Conservation (phyloP, 768 basidiomycete genomes). For the Mycena floridula region DNA sequence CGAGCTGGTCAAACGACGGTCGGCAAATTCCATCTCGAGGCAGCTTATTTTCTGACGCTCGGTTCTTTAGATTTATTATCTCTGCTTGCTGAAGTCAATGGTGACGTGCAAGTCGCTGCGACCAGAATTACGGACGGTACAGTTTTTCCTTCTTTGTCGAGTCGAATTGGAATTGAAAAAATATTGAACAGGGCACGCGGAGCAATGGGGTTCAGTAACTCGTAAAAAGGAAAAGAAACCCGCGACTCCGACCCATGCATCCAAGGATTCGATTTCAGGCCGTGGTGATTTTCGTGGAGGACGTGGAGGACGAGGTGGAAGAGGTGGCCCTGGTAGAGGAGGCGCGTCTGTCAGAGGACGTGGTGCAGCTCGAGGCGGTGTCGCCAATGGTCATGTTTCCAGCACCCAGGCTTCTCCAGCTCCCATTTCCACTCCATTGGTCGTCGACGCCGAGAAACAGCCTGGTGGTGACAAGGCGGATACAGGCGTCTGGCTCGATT, state of each 20-base stretch:
- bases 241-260: slow-evolving; percentile 29
- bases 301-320: slow-evolving; percentile 52
- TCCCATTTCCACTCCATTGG: too few relatives aligned
- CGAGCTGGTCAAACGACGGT: slow-evolving; percentile 69
- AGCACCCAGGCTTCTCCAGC: slow-evolving; percentile 28
- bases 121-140: slow-evolving; percentile 73
- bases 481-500: too few relatives aligned
- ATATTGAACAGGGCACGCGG: slow-evolving; percentile 50
- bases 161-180: too few relatives aligned
- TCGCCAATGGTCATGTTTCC: slow-evolving; percentile 32
- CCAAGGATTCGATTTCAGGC: slow-evolving; percentile 47
- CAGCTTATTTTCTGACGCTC: slow-evolving; percentile 16
- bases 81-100: slow-evolving; percentile 58
- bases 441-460: slow-evolving; percentile 17
- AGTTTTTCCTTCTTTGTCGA: slow-evolving; percentile 13
- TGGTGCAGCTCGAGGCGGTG: slow-evolving; percentile 36
- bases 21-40: slow-evolving; percentile 10
- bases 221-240: slow-evolving; percentile 87
- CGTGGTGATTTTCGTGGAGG: slow-evolving; percentile 56
- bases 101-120: slow-evolving; percentile 65
- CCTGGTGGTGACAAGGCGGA: too few relatives aligned
- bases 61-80: slow-evolving; percentile 54
- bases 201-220: slow-evolving; percentile 79
- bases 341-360: slow-evolving; percentile 43
- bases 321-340: slow-evolving; percentile 58